Conservation (phyloP, 176 grass and related monocot species). For the Leersia perrieri region DNA sequence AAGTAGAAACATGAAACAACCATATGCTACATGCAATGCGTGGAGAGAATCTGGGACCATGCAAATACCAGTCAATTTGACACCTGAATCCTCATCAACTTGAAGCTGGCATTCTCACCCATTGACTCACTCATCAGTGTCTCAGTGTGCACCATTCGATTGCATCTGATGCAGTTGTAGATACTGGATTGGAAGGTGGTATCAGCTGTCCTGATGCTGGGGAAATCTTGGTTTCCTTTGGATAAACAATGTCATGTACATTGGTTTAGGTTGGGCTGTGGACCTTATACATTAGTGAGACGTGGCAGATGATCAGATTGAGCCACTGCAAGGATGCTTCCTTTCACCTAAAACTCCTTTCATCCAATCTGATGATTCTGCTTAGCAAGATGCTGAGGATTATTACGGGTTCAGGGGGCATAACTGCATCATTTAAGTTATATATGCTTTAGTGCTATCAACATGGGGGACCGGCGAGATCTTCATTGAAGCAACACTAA, state of each 20-base stretch:
- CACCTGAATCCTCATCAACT: not conserved
- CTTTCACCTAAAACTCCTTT: not conserved
- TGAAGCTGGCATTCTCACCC: not conserved
- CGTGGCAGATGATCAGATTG: not conserved
- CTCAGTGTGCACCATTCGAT: too few relatives aligned
- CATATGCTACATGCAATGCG: not conserved
- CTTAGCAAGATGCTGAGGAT: not conserved
- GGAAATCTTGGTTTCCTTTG: not conserved
- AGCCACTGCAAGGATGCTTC: too few relatives aligned
- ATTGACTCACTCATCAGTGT: too few relatives aligned
- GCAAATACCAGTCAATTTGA: not conserved
- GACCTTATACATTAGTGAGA: too few relatives aligned
- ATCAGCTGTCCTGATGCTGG: not conserved
- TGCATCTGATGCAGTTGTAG: not conserved
- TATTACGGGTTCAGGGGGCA: not conserved
- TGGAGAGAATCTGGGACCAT: not conserved
- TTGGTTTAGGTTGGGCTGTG: too few relatives aligned
- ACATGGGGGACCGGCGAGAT: not conserved
- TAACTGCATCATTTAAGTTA: not conserved
- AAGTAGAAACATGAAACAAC: not conserved
- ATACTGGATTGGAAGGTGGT: not conserved
- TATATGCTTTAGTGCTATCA: not conserved
- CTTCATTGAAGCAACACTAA: not conserved
- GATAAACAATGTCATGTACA: not conserved
- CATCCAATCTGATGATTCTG: not conserved